Percentiles rank a stretch among this genome's conserved stretches.
phyloP scores from a whole-genome alignment of 1,139 yeast species.

The Candida sp. region DNA sequence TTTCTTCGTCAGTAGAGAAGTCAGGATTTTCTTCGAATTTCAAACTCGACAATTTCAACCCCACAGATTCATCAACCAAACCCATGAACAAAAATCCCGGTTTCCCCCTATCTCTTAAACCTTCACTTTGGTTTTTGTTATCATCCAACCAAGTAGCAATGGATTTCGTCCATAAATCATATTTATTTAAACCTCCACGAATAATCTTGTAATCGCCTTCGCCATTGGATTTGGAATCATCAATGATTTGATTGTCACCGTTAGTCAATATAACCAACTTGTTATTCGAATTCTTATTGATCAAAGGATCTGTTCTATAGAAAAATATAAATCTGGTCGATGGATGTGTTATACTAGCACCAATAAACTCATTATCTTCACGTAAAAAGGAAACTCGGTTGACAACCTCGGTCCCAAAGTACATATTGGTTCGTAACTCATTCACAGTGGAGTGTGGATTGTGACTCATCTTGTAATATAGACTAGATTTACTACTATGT shows the following conservation, averaged over 20 bases:
- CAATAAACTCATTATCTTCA: constrained; percentile 59
- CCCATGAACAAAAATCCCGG: constrained; percentile 66
- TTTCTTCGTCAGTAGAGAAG: constrained; percentile 16
- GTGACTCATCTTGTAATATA: constrained; percentile 3
- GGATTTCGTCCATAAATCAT: constrained; percentile 20
- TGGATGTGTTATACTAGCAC: constrained; percentile 47
- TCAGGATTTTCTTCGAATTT: constrained; percentile 22
- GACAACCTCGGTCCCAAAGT: constrained; percentile 55
- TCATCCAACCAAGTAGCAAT: constrained; percentile 26
- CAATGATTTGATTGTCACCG: constrained; percentile 24
- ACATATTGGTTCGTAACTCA: constrained; percentile 30
- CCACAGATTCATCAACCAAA: constrained; percentile 53
- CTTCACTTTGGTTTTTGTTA: constrained; percentile 31
- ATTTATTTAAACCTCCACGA: constrained; percentile 9
- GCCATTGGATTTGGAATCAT: constrained; percentile 9
- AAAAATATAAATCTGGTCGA: constrained; percentile 57
- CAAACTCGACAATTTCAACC: constrained; percentile 25
- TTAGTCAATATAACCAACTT: constrained; percentile 34
- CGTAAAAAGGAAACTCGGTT: constrained; percentile 82
- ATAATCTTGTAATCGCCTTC: constrained; percentile 5
- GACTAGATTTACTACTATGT: not conserved
- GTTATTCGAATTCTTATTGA: constrained; percentile 24
- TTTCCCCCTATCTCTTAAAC: constrained; percentile 26
- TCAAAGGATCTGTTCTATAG: constrained; percentile 32
- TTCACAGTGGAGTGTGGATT: constrained; percentile 10